phyloP scores from a whole-genome alignment of 495 filamentous ascomycete species.

The Aspergillus carlsbadensis region DNA sequence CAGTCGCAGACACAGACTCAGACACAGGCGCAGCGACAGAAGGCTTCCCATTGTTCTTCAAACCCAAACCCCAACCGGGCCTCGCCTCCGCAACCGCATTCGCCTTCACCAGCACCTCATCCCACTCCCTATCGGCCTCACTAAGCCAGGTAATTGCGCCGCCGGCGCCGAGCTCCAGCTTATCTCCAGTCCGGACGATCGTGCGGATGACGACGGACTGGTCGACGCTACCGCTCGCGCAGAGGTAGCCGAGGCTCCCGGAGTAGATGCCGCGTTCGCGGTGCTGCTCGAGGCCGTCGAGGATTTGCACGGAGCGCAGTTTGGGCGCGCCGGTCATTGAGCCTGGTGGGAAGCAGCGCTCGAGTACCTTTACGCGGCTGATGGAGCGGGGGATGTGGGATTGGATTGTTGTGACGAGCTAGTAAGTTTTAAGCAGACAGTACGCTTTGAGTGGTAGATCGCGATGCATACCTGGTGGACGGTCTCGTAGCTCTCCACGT shows the following conservation, averaged over 20 bases:
- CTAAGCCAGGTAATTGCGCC: slow-evolving; percentile 10
- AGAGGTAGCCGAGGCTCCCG: slow-evolving; percentile 6
- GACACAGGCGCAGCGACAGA: neutral
- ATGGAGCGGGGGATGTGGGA: slow-evolving; percentile 2
- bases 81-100: slow-evolving; percentile 3
- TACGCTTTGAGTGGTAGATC: no score
- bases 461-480: slow-evolving; percentile 10
- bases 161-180: neutral
- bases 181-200: slow-evolving; percentile 1
- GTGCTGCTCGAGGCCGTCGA: slow-evolving; percentile 1
- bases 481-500: slow-evolving; percentile 8
- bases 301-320: slow-evolving; percentile 6
- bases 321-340: slow-evolving; percentile 8
- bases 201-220: slow-evolving; percentile 8
- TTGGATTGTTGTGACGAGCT: slow-evolving; percentile 10
- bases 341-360: slow-evolving; percentile 2
- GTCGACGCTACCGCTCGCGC: slow-evolving; percentile 4
- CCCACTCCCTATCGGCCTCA: slow-evolving; percentile 7
- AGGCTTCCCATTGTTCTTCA: no score
- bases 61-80: neutral
- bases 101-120: slow-evolving; percentile 4
- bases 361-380: slow-evolving; percentile 2
- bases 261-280: slow-evolving; percentile 5
- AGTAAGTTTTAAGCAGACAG: neutral
- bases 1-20: neutral